phyloP scores from a whole-genome alignment of 2,329 filamentous ascomycete genomes.

The Aschersonia sp. region DNA sequence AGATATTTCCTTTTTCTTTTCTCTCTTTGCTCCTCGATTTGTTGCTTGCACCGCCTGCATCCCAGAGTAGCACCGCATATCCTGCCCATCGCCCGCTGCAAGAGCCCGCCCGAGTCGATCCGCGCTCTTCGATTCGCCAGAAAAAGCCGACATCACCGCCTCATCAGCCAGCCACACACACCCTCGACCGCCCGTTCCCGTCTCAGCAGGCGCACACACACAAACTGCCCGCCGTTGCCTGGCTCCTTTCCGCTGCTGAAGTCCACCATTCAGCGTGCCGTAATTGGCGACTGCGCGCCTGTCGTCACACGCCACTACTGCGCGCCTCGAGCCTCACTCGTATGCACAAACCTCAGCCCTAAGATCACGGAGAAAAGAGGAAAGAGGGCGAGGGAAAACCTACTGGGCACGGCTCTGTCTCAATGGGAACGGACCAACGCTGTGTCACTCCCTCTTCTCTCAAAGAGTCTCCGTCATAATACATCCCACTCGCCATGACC shows the following conservation, averaged over 20 bases:
- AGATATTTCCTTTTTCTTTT: neutral
- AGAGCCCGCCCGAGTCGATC: neutral
- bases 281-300: neutral
- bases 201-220: neutral
- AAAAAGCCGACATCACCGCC: neutral
- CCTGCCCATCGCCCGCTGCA: neutral
- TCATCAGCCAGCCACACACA: neutral
- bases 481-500: no score
- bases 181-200: neutral
- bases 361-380: no score
- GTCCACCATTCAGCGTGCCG: neutral
- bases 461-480: no score
- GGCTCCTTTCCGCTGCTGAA: neutral
- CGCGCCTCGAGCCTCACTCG: neutral
- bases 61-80: neutral
- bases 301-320: neutral
- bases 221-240: neutral
- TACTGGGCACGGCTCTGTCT: no score
- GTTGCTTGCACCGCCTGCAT: neutral
- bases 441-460: no score
- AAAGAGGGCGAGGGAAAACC: no score
- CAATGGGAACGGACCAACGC: no score
- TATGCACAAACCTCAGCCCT: neutral
- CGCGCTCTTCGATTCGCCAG: neutral
- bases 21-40: neutral